These are phyloP conservation scores for Rhynchosporium secalis DNA, from an alignment of 2,329 filamentous ascomycete genomes.

Conservation along the genomic window DNA sequence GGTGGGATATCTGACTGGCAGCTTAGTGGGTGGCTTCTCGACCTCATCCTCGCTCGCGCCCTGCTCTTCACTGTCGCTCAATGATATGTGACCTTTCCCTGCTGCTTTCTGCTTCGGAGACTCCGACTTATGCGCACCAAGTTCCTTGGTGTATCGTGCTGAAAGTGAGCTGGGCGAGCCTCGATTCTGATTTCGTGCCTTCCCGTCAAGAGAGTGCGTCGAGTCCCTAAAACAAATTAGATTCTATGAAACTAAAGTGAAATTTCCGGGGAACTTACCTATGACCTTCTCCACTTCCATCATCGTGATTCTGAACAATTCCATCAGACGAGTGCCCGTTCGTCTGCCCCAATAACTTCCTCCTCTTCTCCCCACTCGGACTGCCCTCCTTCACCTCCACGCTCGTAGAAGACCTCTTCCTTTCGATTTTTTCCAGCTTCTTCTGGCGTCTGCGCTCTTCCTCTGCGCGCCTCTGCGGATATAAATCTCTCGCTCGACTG, in stretches of 20 bases:
- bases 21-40: neutral
- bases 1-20: conserved; percentile 11
- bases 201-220: conserved; percentile 27
- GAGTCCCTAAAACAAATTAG: conserved; percentile 27
- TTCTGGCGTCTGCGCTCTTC: conserved; percentile 42
- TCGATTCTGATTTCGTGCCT: conserved; percentile 19
- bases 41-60: conserved; percentile 12
- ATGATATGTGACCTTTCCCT: conserved; percentile 28
- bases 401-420: conserved; percentile 34
- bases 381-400: conserved; percentile 30
- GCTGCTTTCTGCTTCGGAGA: conserved; percentile 6
- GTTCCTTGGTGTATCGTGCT: conserved; percentile 26
- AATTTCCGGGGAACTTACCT: conserved; percentile 17
- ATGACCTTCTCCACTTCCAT: conserved; percentile 2
- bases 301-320: conserved; percentile 21
- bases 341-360: conserved; percentile 26
- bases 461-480: conserved; percentile 47
- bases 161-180: conserved; percentile 26
- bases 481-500: conserved; percentile 48
- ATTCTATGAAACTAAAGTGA: neutral
- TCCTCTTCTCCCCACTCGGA: conserved; percentile 33
- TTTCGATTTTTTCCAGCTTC: conserved; percentile 31
- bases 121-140: conserved; percentile 21
- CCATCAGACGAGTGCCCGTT: conserved; percentile 26
- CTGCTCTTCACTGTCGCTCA: conserved; percentile 33